Base-by-base conservation (phyloP, 2,329 filamentous ascomycete genomes). In the Periconia digitata region DNA sequence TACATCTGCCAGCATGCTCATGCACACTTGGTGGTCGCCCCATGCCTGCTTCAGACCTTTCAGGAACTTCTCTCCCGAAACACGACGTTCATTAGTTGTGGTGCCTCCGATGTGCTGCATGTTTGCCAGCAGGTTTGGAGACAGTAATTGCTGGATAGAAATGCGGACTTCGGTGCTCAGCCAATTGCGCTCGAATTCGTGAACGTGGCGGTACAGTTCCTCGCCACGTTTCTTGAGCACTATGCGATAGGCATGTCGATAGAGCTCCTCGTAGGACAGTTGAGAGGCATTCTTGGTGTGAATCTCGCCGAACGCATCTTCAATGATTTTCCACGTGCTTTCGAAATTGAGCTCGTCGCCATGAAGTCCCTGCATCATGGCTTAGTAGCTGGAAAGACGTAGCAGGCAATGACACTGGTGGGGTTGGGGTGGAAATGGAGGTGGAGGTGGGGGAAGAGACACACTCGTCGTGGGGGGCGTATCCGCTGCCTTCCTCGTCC, bases 1-100 rank as follows among this genome's bases (percentile, higher is more conserved):
- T 24, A 97, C 90, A 70, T 97, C 94, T 3, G 92, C 91, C 43
- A 90, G 86, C 92, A 97, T 97, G 66, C 90, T 91, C 89, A 96
- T 96, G 38, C 89, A 92, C 47, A 89, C 83, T 66, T 92, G 89
- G 66, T 99, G 92, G 54, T 95, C 88, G 51, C 91, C 84, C 90
- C 92, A 99, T 2, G 86, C 84, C 49, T 85, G 79, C 59, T 87
- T 87, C 13, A 97, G 72, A 0, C 84, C 86, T 46, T 83, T 83
- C 49, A 99, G 73, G 56, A 97, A 95, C 63, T 81, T 85, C 71
- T 96, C 91, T 40, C 92, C 92, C 29, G 88, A 86, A 37, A 86
- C 82, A 40, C 89, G 81, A 46, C 89, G 83, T 73, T 96, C 91
- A 59, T 88, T 88, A 15, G 84, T 79, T n/a, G 89, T 88, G 2